These are phyloP conservation scores for Closterium sp. DNA, from an alignment of 139 green algal species.

Conservation along the genomic window DNA sequence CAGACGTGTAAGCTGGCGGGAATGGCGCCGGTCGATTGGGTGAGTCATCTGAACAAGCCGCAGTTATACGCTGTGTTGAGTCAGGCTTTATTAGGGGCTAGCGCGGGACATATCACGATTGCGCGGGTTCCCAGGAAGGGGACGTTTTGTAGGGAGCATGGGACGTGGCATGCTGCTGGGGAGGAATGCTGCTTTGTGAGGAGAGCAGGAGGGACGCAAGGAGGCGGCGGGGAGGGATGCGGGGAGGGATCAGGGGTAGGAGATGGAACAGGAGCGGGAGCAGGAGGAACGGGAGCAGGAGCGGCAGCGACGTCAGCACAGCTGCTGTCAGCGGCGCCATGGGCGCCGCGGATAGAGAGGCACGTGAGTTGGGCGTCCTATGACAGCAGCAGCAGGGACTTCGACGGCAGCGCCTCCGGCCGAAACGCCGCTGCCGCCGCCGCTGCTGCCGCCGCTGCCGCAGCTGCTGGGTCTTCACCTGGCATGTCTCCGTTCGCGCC, in stretches of 20 bases:
- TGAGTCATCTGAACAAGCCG: conserved; percentile 1
- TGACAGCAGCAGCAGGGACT: not conserved
- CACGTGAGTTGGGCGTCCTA: not conserved
- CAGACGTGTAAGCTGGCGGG: conserved; percentile 6
- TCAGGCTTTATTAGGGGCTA: conserved; percentile 1
- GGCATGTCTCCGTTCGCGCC: not conserved
- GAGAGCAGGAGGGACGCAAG: not conserved
- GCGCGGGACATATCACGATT: not conserved
- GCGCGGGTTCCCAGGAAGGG: not conserved
- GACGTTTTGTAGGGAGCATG: not conserved
- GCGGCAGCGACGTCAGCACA: not conserved
- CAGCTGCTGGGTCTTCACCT: not conserved
- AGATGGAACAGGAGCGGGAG: not conserved
- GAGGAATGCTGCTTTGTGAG: not conserved
- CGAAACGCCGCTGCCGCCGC: not conserved
- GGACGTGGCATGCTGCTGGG: not conserved
- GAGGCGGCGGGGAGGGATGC: not conserved
- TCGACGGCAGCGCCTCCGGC: not conserved
- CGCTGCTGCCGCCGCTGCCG: no score
- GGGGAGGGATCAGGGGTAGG: not conserved
- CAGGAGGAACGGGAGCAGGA: not conserved
- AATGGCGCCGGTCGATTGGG: not conserved
- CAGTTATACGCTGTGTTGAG: conserved; percentile 6
- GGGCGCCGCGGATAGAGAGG: not conserved
- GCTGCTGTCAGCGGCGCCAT: not conserved